Base-by-base conservation (phyloP, 768 basidiomycete genomes). In the Coprinopsis sp. region DNA sequence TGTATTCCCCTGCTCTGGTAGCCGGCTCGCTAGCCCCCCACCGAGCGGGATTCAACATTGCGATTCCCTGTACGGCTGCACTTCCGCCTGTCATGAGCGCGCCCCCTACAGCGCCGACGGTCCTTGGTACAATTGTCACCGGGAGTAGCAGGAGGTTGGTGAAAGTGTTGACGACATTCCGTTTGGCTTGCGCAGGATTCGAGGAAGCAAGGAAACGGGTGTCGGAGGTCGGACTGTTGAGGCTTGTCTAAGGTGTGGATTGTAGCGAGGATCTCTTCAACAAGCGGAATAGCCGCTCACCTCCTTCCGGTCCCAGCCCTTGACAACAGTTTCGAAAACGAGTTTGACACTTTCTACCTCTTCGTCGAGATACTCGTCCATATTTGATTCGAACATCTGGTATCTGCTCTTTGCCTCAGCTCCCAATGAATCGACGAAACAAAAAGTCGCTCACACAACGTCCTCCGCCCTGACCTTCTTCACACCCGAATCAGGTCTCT, bases 311-410 rank as follows among this genome's bases (percentile, higher is more conserved):
- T 94, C 87, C 96, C 93, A 97, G 1, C 69, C 72, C 48, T 78
- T 78, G 60, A 87, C 93, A 12, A 87, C 86, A 2, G 63, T 68
- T 25, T 90, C 87, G 46, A 96, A 79, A 0, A 75, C 69, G 4
- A 73, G 74, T 57, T 91, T 91, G 40, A 91, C 74, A 49, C 76
- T 77, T 47, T 96, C 94, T 4, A 86, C 76, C 62, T 99, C 95
- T 59, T 97, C 92, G 50, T 92, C 87, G 2, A 98, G 82, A 57
- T 98, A 98, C 58, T 97, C 94, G 59, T 96, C 94, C 91, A 98
- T 96, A 62, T 94, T 88, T 8, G 77, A 71, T 64, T 98, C 94
- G 55, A 97, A 98, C 91, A 97, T 96, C 37, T 76, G 79, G 62
- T 91, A 95, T 11, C 92, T 94, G n/a, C n/a, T n/a, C n/a, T n/a